phyloP scores from a whole-genome alignment of 75 land plant genomes.

The Selaginella moellendorffii region DNA sequence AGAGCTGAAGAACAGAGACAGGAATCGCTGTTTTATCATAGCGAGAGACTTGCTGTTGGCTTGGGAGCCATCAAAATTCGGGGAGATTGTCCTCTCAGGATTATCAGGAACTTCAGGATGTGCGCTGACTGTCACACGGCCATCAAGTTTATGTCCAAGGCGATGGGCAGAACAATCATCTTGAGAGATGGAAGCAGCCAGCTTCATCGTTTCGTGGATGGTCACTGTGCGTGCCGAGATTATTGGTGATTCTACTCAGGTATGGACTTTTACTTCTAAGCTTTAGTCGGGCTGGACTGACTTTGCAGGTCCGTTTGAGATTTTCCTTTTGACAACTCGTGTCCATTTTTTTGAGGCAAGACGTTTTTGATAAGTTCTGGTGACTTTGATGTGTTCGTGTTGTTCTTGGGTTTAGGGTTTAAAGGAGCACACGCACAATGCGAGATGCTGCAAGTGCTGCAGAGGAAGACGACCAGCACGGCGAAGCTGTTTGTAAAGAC shows the following conservation, averaged over 20 bases:
- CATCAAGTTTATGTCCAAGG: not conserved
- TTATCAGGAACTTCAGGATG: not conserved
- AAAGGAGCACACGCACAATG: not conserved
- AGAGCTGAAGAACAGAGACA: not conserved
- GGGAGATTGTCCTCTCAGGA: not conserved
- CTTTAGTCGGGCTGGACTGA: no score
- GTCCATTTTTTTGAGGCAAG: no score
- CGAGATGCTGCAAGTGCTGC: not conserved
- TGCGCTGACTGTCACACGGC: not conserved
- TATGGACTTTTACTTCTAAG: no score
- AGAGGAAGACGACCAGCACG: not conserved
- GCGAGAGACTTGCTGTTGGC: not conserved
- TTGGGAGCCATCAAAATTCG: not conserved
- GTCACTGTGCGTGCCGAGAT: not conserved
- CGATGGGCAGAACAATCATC: not conserved
- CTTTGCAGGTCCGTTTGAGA: no score
- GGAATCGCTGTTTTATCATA: not conserved
- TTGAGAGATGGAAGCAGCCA: not conserved
- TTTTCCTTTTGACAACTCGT: no score
- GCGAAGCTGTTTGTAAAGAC: not conserved
- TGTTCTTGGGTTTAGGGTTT: not conserved
- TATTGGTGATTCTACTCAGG: no score
- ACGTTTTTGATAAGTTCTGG: no score
- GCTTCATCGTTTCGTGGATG: not conserved
- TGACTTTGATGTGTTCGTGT: no score